Evolutionary conservation across 257 asterid species (phyloP), one percentile per base, ranked within the genome.

Genomic region (Ajuga chamaepitys): DNA sequence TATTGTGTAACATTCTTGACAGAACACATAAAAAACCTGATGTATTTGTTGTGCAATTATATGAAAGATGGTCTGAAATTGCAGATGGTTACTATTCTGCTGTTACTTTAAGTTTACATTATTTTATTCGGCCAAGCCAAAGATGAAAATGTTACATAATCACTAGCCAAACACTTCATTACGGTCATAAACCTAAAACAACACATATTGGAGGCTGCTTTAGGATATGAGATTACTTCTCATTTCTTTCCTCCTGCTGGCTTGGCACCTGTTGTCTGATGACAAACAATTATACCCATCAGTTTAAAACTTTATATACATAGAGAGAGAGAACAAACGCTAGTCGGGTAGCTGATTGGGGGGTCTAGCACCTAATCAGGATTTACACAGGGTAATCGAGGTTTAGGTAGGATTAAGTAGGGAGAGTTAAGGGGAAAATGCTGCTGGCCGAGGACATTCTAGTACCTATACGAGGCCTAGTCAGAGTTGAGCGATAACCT

Each of bases 181-280:
- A 25, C 66, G 54, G 54, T 61, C 67, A 56, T 24, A 44, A 40
- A 46, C 75, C 18, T 24, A 47, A 62, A 32, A 44, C 54, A 40
- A 5, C 21, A 74, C 57, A 71, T 22, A 58, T 54, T 16, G 38
- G 5, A 37, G 37, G 45, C 69, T 66, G 58, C 72, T 63, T 50
- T 48, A 30, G 25, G 37, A 12, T 54, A 20, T 58, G 32, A 44
- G 48, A 56, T 55, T 67, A 51, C 51, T 62, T 22, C 71, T 75
- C 81, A 72, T 53, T 79, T 79, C 12, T 79, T 79, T 4, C 64
- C 75, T 61, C 18, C 67, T 7, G 81, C 67, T 7, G 81, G 56
- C 62, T 75, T 79, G 60, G 73, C 53, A 26, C 47, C 77, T 21
- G 79, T 41, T 75, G 22, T 74, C 84, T 79, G 12, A 51, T 44